Evolutionary conservation across 208 protist genomes (phyloP), one percentile per base, ranked within the genome.

Genomic region (Phytomonas sp.): DNA sequence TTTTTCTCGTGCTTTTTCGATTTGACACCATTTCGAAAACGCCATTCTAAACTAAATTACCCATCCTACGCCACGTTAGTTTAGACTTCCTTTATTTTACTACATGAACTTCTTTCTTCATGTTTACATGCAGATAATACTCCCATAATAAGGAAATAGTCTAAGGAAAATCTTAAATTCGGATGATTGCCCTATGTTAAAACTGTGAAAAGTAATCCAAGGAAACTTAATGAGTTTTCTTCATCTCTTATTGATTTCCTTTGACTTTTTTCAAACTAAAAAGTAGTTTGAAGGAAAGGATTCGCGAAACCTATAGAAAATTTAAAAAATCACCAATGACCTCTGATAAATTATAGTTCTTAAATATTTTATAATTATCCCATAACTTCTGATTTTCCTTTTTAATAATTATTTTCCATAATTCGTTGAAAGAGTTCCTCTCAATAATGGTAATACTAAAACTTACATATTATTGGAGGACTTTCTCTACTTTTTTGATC

Each of bases 71-170:
- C 40, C 63, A 31, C 29, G 26, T 31, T 19, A 61, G 16, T 67
- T 73, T 34, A n/a, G 31, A 37, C 67, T 23, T 66, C n/a, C 63
- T 29, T 37, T 67, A 14, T 74, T 40, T 23, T 29, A 14, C 42
- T 64, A 31, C 30, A 8, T 32, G 12, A 11, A 5, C 19, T 36
- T 70, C 66, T n/a, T n/a, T 33, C 5, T 29, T 23, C 11, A 49
- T 40, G 12, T 49, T 1, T 19, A 4, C 19, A 19, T 19, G 19
- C 40, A 23, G 19, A 49, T 16, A 49, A 16, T 16, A 49, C 6
- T 12, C 40, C 19, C 14, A 49, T 49, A 12, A 49, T 16, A 49
- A 49, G 40, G 12, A 12, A 49, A 61, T 60, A 66, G 34, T n/a
- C 23, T 49, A 61, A 49, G 29, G 19, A 49, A 23, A 19, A 12